Base-by-base conservation (phyloP, 805 yeast genomes). In the Allodekkera sacchari region DNA sequence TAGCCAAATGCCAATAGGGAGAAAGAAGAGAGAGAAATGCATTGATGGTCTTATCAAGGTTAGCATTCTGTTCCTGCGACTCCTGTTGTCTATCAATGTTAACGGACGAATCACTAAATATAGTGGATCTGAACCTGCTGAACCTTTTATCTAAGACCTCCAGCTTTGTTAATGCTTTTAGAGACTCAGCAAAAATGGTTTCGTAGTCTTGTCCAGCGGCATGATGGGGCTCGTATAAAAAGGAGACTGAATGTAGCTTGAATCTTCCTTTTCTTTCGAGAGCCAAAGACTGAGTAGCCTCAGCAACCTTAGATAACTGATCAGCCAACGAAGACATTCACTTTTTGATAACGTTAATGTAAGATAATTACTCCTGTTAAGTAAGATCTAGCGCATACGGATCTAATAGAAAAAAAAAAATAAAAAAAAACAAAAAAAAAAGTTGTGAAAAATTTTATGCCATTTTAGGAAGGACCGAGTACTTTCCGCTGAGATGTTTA, bases 201-300 rank as follows among this genome's bases (percentile, higher is more conserved):
- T 87, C 96, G 48, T 74, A 88, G 54, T 92, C 98, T 61, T 92
- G 97, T 22, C 88, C 72, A n/a, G 94, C 83, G 12, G 98, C 98
- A 38, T 75, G 77, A 46, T 79, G 76, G 7, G 95, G 68, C 26
- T 84, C 94, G 54, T 80, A 88, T 18, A 92, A 70, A 42, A 92
- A 71, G 29, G 98, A 92, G 24, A 84, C 78, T 23, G 94, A 76
- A 52, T 92, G 98, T 36, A 87, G 62, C 55, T 81, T 83, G 40
- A 87, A 83, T 55, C 96, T 69, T 45, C 74, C 68, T 57, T 87
- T 87, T 55, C 96, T 74, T 53, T 89, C 96, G 41, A 82, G 64
- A 3, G 87, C 85, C 32, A 83, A 74, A 22, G 89, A 74, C 28
- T 80, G 74, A 32, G 73, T 74, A 37, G 66, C 71, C 38, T 64